Evolutionary conservation across 1,284 basidiomycete species (phyloP), one percentile per base, ranked within the genome.

Genomic region (Sutorius eximius): DNA sequence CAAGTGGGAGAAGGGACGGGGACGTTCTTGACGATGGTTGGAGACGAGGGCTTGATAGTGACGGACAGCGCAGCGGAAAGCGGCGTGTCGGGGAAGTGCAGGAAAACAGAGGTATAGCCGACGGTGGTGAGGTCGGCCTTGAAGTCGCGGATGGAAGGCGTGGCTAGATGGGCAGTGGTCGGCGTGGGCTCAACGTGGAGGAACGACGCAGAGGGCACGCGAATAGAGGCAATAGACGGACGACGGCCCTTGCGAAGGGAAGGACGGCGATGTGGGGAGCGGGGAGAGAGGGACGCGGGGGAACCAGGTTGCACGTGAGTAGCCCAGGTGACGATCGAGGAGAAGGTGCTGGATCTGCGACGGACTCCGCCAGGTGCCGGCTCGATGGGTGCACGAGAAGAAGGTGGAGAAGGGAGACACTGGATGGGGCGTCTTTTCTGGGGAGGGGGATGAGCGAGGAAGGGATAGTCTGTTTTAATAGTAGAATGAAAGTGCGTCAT

Each of bases 231-330:
- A 52, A 73, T 61, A 13, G 77, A 77, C 0, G 72, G 67, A 42
- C 73, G 66, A 37, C 75, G 72, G 15, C 56, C 42, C 44, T 59
- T 66, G 7, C 65, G 56, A 45, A 73, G 60, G 27, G 77, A 77
- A 13, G 72, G 67, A 36, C 74, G 74, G 34, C 76, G 73, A 50
- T 72, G 71, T 11, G 77, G 77, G 45, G 77, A 75, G 43, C 73
- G 72, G 7, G 78, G 80, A 55, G 79, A 75, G 29, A 69, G 68
- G 0, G 82, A 80, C 0, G 79, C 74, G 11, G 86, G 86, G 15
- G 86, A 83, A 15, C 86, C 87, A 5, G 87, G 87, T 45, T 84
- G 81, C 50, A 89, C 83, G 59, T 74, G 76, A 20, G 81, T 71
- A 6, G 79, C 80, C 86, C 86, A 87, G 45, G 77, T 62, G 34